phyloP scores from a whole-genome alignment of 2,329 filamentous ascomycete genomes.

The Zelopaecilomyces penicillatus region DNA sequence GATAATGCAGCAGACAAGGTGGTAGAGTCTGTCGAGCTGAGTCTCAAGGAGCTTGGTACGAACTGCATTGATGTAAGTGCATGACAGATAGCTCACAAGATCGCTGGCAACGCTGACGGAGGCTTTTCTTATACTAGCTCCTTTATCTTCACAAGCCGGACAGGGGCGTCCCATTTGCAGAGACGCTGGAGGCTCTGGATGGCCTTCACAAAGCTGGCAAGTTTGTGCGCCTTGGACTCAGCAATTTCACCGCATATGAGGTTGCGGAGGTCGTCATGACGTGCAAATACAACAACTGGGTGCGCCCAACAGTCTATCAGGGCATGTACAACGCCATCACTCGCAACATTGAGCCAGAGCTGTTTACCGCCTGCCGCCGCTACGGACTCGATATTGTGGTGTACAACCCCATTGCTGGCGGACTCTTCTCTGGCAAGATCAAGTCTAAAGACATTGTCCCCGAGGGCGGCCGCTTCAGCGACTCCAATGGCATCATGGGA shows the following conservation, averaged over 20 bases:
- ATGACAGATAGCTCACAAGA: background rate
- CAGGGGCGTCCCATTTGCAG: conserved; percentile 63
- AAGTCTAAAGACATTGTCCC: conserved; percentile 56
- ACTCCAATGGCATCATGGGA: conserved; percentile 43
- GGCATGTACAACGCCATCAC: conserved; percentile 82
- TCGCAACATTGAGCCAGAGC: conserved; percentile 64
- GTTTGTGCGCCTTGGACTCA: conserved; percentile 71
- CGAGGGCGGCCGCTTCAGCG: conserved; percentile 61
- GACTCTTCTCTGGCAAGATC: conserved; percentile 68
- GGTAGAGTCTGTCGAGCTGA: conserved; percentile 56
- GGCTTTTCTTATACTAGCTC: conserved; percentile 17
- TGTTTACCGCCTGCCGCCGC: conserved; percentile 55
- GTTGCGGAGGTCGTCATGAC: conserved; percentile 77
- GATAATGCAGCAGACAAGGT: conserved; percentile 56
- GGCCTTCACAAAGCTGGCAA: conserved; percentile 80
- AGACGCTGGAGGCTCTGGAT: conserved; percentile 70
- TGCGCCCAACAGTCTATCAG: conserved; percentile 76
- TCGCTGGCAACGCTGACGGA: background rate
- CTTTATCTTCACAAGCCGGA: conserved; percentile 36
- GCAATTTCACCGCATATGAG: conserved; percentile 81
- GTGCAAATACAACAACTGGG: conserved; percentile 72
- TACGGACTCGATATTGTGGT: conserved; percentile 10
- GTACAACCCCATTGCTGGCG: conserved; percentile 9
- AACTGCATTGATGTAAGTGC: conserved; percentile 59
- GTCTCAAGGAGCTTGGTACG: conserved; percentile 62